These are phyloP conservation scores for Pseudogymnoascus sp. DNA, from an alignment of 2,329 filamentous ascomycete genomes.

Conservation along the genomic window DNA sequence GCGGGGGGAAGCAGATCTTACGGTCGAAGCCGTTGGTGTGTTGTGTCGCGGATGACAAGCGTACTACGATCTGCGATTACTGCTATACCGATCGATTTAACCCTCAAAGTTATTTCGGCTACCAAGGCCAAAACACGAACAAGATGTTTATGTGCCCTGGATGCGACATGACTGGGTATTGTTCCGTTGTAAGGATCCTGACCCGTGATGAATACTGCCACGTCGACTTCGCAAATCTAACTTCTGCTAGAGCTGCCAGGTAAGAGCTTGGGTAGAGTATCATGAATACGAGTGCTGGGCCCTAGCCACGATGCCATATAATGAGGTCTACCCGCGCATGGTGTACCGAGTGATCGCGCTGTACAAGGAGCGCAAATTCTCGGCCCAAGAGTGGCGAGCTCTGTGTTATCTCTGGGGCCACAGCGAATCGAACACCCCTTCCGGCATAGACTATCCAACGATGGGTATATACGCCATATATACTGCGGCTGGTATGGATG, in stretches of 20 bases:
- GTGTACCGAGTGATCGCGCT: neutral
- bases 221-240: neutral
- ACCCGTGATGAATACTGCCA: neutral
- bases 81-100: neutral
- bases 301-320: too few relatives aligned
- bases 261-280: neutral
- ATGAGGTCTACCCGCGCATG: too few relatives aligned
- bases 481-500: neutral
- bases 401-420: neutral
- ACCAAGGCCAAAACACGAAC: too few relatives aligned
- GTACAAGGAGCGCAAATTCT: neutral
- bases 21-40: neutral
- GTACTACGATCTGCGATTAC: neutral
- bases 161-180: neutral
- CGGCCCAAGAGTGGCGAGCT: neutral
- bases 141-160: neutral
- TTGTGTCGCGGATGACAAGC: neutral
- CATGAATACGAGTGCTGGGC: neutral
- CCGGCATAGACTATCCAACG: neutral
- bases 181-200: neutral
- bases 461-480: too few relatives aligned
- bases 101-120: too few relatives aligned
- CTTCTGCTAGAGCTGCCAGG: neutral
- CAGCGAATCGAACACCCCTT: too few relatives aligned
- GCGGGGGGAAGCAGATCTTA: neutral